Evolutionary conservation across 1,284 basidiomycete genomes (phyloP).

Genomic region (Austroboletus novae-zelandiae): DNA sequence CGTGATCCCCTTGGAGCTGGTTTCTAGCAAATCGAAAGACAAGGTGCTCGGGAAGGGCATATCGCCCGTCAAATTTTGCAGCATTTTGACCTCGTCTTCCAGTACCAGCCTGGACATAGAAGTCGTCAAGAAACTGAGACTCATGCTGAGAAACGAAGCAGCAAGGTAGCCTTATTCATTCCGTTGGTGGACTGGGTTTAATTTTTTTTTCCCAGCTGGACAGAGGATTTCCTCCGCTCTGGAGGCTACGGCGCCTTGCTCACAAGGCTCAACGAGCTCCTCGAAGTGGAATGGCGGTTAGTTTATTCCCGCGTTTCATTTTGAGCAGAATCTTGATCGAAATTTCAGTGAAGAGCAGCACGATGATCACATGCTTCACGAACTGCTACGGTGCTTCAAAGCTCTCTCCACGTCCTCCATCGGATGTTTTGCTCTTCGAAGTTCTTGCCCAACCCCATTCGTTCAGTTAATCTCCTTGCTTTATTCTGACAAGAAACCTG

Average conservation of each 20-base stretch:
- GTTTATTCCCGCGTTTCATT: constrained; percentile 15
- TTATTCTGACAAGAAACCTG: constrained; percentile 97
- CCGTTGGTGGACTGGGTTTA: constrained; percentile 6
- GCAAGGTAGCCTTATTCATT: constrained; percentile 53
- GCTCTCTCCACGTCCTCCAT: constrained; percentile 89
- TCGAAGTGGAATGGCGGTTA: constrained; percentile 95
- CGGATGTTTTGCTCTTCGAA: constrained; percentile 78
- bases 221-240: constrained; percentile 80
- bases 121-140: constrained; percentile 69
- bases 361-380: constrained; percentile 92
- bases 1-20: constrained; percentile 38
- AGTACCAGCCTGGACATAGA: constrained; percentile 72
- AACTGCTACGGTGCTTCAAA: constrained; percentile 91
- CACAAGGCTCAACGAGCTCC: constrained; percentile 85
- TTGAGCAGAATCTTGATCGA: constrained; percentile 11
- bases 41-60: constrained; percentile 52
- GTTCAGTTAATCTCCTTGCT: constrained; percentile 78
- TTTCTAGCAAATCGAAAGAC: constrained; percentile 41
- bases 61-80: constrained; percentile 63
- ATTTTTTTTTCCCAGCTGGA: constrained; percentile 61
- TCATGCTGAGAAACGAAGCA: constrained; percentile 83
- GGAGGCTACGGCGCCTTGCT: constrained; percentile 88
- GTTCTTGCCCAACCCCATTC: constrained; percentile 84
- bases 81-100: constrained; percentile 61
- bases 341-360: constrained; percentile 88